Conservation (phyloP, 2,329 filamentous ascomycete genomes). For the Diaporthe sp. region DNA sequence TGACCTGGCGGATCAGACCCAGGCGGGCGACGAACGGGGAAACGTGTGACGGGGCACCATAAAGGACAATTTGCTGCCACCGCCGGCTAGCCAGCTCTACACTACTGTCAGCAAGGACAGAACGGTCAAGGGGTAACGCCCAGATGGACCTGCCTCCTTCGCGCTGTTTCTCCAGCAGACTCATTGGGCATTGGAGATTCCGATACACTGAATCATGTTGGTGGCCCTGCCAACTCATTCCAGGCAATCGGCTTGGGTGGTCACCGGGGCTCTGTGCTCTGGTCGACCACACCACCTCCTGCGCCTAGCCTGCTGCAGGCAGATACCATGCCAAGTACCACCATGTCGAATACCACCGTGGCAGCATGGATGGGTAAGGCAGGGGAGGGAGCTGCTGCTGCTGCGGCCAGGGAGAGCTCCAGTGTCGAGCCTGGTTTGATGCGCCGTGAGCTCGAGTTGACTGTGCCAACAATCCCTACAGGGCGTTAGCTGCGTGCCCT, state of each 20-base stretch:
- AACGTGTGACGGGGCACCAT: too few relatives aligned
- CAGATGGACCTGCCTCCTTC: neutral
- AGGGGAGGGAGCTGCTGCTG: slow-evolving; percentile 6
- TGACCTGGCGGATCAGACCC: slow-evolving; percentile 5
- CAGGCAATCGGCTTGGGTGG: slow-evolving; percentile 17
- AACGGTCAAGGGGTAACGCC: neutral
- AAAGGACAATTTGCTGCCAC: slow-evolving; percentile 20
- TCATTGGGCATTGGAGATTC: slow-evolving; percentile 3
- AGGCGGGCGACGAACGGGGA: neutral
- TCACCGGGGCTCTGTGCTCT: slow-evolving; percentile 15
- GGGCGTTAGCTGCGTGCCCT: neutral
- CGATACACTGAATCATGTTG: slow-evolving; percentile 27
- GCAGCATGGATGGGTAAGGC: neutral
- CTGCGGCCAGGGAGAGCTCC: neutral
- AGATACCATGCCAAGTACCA: slow-evolving; percentile 11
- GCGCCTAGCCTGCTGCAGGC: slow-evolving; percentile 24
- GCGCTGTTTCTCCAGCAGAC: neutral
- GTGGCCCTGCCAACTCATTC: slow-evolving; percentile 26
- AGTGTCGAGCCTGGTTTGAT: neutral
- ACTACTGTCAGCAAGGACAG: neutral
- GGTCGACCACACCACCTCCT: slow-evolving; percentile 26
- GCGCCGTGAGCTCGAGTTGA: neutral
- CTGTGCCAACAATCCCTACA: neutral
- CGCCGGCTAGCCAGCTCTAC: neutral
- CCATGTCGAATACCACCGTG: neutral